Base-by-base conservation (phyloP, 768 basidiomycete species). In the Pleurotus ostreatus region DNA sequence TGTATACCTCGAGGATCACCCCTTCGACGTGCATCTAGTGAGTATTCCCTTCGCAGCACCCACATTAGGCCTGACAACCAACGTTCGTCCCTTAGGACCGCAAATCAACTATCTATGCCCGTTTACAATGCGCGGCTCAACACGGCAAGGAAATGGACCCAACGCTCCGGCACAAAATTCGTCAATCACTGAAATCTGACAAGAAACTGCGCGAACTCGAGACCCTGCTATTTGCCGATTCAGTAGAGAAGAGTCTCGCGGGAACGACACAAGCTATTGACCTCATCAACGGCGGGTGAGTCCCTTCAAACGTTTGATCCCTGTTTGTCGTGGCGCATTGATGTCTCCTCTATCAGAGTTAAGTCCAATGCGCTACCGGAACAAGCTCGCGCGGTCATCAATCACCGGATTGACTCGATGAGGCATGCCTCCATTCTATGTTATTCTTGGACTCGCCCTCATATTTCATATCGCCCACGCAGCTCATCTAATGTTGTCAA, bases 321-420 rank as follows among this genome's bases (percentile, higher is more conserved):
- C 11, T 47, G 3, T 25, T 11, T 15, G 18, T 13, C 23, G 12
- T 46, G 16, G 23, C 23, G 23, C 46, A 26, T 12, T 37, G 26
- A 8, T 26, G 18, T 30, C 30, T 6, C 9, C 49, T 30, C n/a
- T 20, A 23, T 16, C 16, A 51, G 84, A 13, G 80, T 85, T 25
- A 91, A 92, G 68, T 76, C 78, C 20, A 93, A 93, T 62, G 89
- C 90, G 20, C 78, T 94, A 20, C 92, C 92, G 1, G 91, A 92
- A 68, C 75, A 72, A 55, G 86, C 82, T 1, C 83, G 74, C 65
- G 87, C 84, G 1, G 66, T 90, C 25, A 77, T 91, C 30, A 89
- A 92, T 63, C 87, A 88, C 63, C 83, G 89, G 4, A 81, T 91
- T 52, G 77, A 84, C 6, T 78, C 80, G 5, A 72, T 77, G 48